These are phyloP conservation scores for Heritiera fomes DNA, from an alignment of 345 rosid species.

Conservation along the genomic window DNA sequence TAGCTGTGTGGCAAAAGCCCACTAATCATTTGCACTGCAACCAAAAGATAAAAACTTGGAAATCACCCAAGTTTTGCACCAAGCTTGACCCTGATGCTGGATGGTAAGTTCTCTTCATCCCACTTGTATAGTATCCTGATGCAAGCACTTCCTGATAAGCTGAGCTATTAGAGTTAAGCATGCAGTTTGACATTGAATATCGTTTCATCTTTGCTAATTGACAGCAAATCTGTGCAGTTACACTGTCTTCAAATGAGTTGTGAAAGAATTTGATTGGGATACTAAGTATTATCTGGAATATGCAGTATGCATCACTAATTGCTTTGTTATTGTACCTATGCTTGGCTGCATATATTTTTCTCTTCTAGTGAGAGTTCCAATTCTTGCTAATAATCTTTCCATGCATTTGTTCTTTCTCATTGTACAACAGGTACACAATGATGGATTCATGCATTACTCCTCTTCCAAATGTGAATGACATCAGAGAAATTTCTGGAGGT, in stretches of 20 bases:
- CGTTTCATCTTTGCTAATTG: background rate
- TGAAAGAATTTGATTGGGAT: background rate
- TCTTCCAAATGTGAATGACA: conserved; percentile 35
- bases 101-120: conserved; percentile 42
- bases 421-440: conserved; percentile 45
- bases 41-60: conserved; percentile 35
- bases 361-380: background rate
- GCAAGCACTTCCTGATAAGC: background rate
- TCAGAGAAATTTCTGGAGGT: conserved; percentile 40
- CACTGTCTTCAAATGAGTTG: background rate
- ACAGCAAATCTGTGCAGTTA: background rate
- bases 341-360: background rate
- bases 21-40: conserved; percentile 58
- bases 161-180: background rate
- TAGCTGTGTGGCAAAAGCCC: conserved; percentile 72
- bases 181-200: background rate
- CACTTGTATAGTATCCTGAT: background rate
- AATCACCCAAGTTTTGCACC: conserved; percentile 44
- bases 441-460: conserved; percentile 66
- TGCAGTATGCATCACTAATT: background rate
- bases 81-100: conserved; percentile 46
- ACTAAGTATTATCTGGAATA: background rate
- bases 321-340: background rate
- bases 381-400: background rate
- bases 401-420: conserved; percentile 1